Percentiles rank a stretch among this genome's conserved stretches.
Evolutionary conservation across 148 eudicot genomes (phyloP).

Genomic region (Pharnaceum exiguum): DNA sequence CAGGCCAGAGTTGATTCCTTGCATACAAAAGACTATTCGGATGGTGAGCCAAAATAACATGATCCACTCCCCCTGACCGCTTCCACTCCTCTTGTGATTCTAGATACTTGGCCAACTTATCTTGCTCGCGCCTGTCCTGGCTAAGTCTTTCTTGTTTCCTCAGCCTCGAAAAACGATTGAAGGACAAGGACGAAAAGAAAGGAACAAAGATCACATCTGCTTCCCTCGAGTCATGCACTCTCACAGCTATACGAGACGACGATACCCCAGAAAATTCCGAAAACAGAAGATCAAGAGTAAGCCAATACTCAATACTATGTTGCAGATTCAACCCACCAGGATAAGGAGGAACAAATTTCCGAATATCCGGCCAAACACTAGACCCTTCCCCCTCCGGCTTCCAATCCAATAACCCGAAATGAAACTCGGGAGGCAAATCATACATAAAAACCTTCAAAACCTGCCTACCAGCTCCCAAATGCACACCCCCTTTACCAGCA

Average conservation of each 20-base stretch:
- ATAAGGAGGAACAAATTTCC: constrained; percentile 53
- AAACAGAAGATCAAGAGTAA: constrained; percentile 75
- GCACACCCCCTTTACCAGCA: constrained; percentile 1
- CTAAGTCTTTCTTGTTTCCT: constrained; percentile 44
- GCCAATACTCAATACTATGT: constrained; percentile 98
- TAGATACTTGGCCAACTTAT: constrained; percentile 66
- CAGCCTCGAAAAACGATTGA: constrained; percentile 56
- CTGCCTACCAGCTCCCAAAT: constrained; percentile 8
- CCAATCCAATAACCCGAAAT: constrained; percentile 76
- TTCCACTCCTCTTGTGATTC: constrained; percentile 82
- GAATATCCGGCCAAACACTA: constrained; percentile 80
- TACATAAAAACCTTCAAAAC: constrained; percentile 85
- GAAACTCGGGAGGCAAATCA: constrained; percentile 85
- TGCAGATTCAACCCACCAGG: constrained; percentile 94
- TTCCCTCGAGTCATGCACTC: constrained; percentile 80
- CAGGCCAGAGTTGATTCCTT: constrained; percentile 85
- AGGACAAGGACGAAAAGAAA: constrained; percentile 81
- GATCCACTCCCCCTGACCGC: constrained; percentile 78
- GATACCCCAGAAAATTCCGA: constrained; percentile 51
- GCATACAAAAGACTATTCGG: constrained; percentile 89
- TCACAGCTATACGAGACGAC: constrained; percentile 43
- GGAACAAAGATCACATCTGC: constrained; percentile 94
- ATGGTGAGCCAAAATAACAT: constrained; percentile 86
- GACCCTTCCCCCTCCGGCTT: constrained; percentile 41
- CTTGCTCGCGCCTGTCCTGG: constrained; percentile 49